Evolutionary conservation across 805 yeast species (phyloP).

Genomic region (Schizosaccharomyces pombe): ASM294v3 CU329670.1:3798001-3798500

Average conservation of each 20-base stretch:
- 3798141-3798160: conserved; percentile 97
- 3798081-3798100: conserved; percentile 96
- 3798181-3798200: conserved; percentile 47
- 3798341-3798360: background rate
- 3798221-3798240: conserved; percentile 12
- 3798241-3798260: no score
- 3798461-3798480: background rate
- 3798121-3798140: conserved; percentile 97
- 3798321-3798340: background rate
- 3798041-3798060: conserved; percentile 95
- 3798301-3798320: no score
- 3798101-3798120: conserved; percentile 91
- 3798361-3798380: background rate
- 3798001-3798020: conserved; percentile 94
- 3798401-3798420: background rate
- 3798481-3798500: no score
- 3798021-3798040: conserved; percentile 99
- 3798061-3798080: conserved; percentile 87
- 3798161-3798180: conserved; percentile 88
- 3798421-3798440: background rate
- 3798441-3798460: background rate
- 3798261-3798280: no score
- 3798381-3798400: background rate
- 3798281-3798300: no score
- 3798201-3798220: conserved; percentile 26